Evolutionary conservation across 2,329 filamentous ascomycete species (phyloP), one percentile per base, ranked within the genome.

Genomic region (Didymella pinodella): DNA sequence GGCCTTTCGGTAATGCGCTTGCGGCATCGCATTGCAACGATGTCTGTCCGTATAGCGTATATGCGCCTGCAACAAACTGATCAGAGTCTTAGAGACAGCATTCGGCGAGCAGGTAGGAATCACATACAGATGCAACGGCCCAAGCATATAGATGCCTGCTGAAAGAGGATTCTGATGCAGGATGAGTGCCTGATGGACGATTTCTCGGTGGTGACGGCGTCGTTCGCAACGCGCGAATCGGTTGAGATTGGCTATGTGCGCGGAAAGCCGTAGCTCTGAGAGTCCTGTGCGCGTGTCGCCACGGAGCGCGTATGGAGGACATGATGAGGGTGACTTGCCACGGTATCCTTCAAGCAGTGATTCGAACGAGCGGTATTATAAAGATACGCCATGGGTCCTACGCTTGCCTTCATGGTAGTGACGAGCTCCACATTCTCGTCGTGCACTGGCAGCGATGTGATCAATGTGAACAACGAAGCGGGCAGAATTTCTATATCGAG

Each of bases 11-110:
- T 4, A 31, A 26, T 31, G 14, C 25, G 2, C 28, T 28, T 20
- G 43, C 44, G 41, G 51, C 43, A 18, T 54, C 51, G 44, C 51
- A 54, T 31, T 38, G 51, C 18, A 54, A 45, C 2, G 43, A 18
- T 10, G 26, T 31, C 16, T 54, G 51, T 40, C 26, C 43, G 26
- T 47, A 54, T n/a, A 54, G 14, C 22, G 51, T 47, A 31, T 54
- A 54, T n/a, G 16, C 44, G 10, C 51, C n/a, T 4, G 51, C 51
- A 8, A 48, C 18, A 16, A 32, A 8, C 43, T 54, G 6, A 6
- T 14, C 7, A 12, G 18, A 22, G 6, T 31, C 25, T 53, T 20
- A 53, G 50, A 40, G n/a, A 10, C 14, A 14, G 31, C 5, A n/a
- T 26, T 26, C 18, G n/a, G n/a, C 16, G 16, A 3, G 10, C 7